phyloP scores from a whole-genome alignment of 345 rosid genomes.

The Hibiscus mutabilis region DNA sequence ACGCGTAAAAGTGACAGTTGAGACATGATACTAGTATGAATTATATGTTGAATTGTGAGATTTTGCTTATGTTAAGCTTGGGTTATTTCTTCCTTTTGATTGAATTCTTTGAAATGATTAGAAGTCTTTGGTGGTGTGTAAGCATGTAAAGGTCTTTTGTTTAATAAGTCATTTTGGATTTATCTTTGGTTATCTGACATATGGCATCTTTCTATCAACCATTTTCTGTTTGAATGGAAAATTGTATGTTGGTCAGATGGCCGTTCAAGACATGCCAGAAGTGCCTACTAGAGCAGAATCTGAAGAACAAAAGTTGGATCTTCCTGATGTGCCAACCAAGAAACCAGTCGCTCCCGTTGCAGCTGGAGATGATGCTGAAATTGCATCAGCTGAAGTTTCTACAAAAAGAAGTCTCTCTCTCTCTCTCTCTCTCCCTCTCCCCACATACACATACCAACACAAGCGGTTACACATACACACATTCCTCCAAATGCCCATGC shows the following conservation, averaged over 20 bases:
- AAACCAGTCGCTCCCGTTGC: conserved; percentile 32
- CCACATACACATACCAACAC: not conserved
- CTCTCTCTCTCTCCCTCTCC: too few relatives aligned
- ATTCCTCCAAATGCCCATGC: not conserved
- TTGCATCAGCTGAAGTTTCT: conserved; percentile 1
- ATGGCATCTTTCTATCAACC: not conserved
- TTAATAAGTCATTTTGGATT: not conserved
- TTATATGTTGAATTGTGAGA: not conserved
- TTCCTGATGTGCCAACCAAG: conserved; percentile 79
- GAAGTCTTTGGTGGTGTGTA: not conserved
- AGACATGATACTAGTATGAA: not conserved
- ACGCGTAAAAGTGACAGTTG: too few relatives aligned
- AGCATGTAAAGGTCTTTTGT: not conserved
- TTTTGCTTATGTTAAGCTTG: not conserved
- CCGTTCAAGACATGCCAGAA: conserved; percentile 66
- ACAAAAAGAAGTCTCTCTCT: conserved; percentile 36
- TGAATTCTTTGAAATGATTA: not conserved
- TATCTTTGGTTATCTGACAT: not conserved
- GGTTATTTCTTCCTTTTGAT: not conserved
- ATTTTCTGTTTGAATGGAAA: not conserved
- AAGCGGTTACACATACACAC: not conserved
- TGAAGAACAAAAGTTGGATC: conserved; percentile 47
- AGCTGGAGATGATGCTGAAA: conserved; percentile 28
- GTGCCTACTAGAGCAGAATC: conserved; percentile 46
- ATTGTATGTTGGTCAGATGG: conserved; percentile 33